A percentile compares a stretch with the other conserved stretches of the same genome.
Evolutionary conservation across 1,139 yeast species (phyloP).

Genomic region (Suhomyces kunorum): DNA sequence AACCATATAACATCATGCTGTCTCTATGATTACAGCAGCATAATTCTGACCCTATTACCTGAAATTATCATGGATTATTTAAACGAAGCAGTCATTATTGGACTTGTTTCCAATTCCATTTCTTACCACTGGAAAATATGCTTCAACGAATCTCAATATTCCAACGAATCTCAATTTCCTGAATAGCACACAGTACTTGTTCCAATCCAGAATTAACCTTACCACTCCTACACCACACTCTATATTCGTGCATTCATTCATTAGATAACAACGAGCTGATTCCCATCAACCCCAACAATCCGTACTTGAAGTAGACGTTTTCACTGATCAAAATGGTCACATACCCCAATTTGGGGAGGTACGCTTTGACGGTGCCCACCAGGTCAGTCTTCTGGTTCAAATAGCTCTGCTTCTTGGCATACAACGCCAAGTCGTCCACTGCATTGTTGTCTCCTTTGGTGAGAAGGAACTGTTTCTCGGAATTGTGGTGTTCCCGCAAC

Average conservation of each 20-base stretch:
- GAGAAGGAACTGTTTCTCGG: slow-evolving; percentile 67
- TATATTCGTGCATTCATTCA: slow-evolving; percentile 25
- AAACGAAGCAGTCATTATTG: too few species aligned
- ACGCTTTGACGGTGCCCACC: slow-evolving; percentile 88
- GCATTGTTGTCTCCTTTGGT: slow-evolving; percentile 98
- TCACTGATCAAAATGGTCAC: slow-evolving; percentile 92
- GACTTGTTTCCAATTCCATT: too few species aligned
- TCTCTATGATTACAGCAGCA: too few species aligned
- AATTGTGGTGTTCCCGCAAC: slow-evolving; percentile 69
- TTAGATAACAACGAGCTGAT: slow-evolving; percentile 54
- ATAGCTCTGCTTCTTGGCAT: slow-evolving; percentile 75
- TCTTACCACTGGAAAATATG: too few species aligned
- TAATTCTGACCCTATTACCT: too few species aligned
- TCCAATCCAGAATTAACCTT: not conserved
- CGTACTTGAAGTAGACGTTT: slow-evolving; percentile 72
- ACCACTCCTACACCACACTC: not conserved
- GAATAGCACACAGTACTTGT: too few species aligned
- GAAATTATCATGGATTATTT: too few species aligned
- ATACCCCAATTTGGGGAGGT: slow-evolving; percentile 89
- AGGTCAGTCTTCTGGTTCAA: slow-evolving; percentile 75
- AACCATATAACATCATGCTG: too few species aligned
- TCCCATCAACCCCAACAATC: slow-evolving; percentile 68
- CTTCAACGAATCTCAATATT: too few species aligned
- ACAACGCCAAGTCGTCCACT: slow-evolving; percentile 83
- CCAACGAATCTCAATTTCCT: too few species aligned